Conservation (phyloP, 2,329 filamentous ascomycete genomes). For the Pyrenochaeta sp. region DNA sequence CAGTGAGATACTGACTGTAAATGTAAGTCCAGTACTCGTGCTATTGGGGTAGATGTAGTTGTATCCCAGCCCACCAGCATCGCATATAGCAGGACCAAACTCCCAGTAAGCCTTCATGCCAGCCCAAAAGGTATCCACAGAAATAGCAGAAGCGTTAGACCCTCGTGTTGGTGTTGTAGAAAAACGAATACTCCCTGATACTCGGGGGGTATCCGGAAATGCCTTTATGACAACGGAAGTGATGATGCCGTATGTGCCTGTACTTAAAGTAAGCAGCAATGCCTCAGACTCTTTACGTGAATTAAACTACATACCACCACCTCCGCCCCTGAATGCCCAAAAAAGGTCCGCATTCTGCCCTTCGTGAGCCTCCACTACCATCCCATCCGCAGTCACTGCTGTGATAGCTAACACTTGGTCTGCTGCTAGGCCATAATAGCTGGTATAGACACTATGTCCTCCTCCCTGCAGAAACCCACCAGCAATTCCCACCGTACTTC, state of each 20-base stretch:
- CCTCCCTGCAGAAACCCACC: constrained; percentile 55
- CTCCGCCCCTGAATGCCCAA: constrained; percentile 39
- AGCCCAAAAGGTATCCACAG: constrained; percentile 34
- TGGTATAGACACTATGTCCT: constrained; percentile 62
- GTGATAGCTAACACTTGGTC: constrained; percentile 38
- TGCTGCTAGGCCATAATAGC: constrained; percentile 50
- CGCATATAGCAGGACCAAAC: constrained; percentile 21
- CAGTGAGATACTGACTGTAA: constrained; percentile 28
- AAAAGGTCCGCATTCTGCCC: constrained; percentile 31
- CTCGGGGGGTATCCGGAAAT: constrained; percentile 26
- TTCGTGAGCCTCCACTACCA: constrained; percentile 32
- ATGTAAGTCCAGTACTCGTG: constrained; percentile 24
- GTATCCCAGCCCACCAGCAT: constrained; percentile 36
- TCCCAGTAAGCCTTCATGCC: constrained; percentile 33
- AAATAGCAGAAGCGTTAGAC: constrained; percentile 14
- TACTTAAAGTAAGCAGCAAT: too few species aligned
- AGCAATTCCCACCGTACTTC: constrained; percentile 61
- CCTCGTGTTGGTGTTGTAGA: constrained; percentile 22
- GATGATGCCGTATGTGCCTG: constrained; percentile 37
- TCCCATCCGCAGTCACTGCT: constrained; percentile 30
- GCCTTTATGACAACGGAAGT: constrained; percentile 37
- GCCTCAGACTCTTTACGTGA: too few species aligned
- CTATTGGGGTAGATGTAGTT: constrained; percentile 32
- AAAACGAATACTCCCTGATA: constrained; percentile 27
- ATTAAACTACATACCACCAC: too few species aligned